phyloP scores from a whole-genome alignment of 805 yeast genomes.

The Jamesozyma lodderae region DNA sequence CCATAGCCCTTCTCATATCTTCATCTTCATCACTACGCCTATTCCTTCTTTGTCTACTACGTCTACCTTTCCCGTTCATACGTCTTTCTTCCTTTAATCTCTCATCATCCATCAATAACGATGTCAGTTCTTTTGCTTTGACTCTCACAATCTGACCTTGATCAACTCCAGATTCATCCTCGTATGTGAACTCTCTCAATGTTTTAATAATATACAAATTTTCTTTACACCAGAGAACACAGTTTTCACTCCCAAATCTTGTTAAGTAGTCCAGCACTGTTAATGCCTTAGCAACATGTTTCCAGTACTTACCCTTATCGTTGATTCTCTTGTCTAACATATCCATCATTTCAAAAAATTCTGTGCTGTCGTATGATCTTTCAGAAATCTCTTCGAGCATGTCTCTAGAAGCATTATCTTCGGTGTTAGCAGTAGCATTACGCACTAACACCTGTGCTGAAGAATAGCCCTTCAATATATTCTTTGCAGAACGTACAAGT shows the following conservation, averaged over 20 bases:
- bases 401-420: constrained; percentile 72
- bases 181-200: constrained; percentile 76
- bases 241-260: constrained; percentile 77
- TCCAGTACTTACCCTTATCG: constrained; percentile 96
- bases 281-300: constrained; percentile 86
- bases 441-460: constrained; percentile 79
- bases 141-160: constrained; percentile 84
- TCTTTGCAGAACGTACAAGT: constrained; percentile 74
- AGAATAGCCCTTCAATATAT: constrained; percentile 70
- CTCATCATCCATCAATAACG: constrained; percentile 72
- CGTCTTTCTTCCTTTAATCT: constrained; percentile 65
- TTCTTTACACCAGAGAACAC: constrained; percentile 86
- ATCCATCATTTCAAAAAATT: constrained; percentile 85
- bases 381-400: constrained; percentile 80
- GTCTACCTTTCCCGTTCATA: constrained; percentile 28
- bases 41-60: constrained; percentile 16
- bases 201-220: constrained; percentile 85
- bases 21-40: constrained; percentile 43
- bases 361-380: constrained; percentile 59
- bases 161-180: constrained; percentile 70
- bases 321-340: constrained; percentile 86
- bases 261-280: constrained; percentile 81
- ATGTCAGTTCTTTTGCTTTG: constrained; percentile 81
- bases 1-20: constrained; percentile 73
- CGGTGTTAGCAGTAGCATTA: constrained; percentile 84